Evolutionary conservation across 1,139 yeast genomes (phyloP).

Genomic region (Suhomyces maxii): DNA sequence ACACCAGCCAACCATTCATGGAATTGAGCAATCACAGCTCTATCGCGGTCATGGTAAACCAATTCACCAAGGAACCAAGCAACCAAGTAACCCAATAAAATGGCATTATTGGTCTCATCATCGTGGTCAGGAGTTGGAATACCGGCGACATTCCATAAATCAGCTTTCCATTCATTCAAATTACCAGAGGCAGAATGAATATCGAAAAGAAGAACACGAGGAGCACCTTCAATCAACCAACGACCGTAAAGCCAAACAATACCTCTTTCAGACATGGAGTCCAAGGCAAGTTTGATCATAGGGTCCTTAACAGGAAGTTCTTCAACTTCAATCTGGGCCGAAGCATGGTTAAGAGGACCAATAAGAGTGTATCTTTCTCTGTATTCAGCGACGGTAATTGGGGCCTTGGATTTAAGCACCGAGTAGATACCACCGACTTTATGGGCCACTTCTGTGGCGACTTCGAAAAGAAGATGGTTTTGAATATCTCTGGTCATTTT

Average conservation of each 20-base stretch:
- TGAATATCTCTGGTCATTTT: constrained; percentile 71
- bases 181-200: constrained; percentile 68
- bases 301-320: constrained; percentile 72
- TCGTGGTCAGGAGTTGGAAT: constrained; percentile 93
- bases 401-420: constrained; percentile 94
- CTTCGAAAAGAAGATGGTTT: constrained; percentile 86
- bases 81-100: constrained; percentile 85
- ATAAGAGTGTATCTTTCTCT: constrained; percentile 81
- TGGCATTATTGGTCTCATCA: constrained; percentile 86
- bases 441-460: constrained; percentile 97
- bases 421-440: constrained; percentile 98
- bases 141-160: constrained; percentile 87
- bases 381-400: constrained; percentile 93
- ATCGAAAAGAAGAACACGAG: constrained; percentile 86
- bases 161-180: constrained; percentile 91
- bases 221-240: constrained; percentile 98
- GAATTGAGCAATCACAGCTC: constrained; percentile 91
- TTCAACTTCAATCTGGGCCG: constrained; percentile 93
- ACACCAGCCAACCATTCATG: constrained; percentile 99
- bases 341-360: constrained; percentile 80
- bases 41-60: constrained; percentile 74
- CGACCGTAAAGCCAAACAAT: constrained; percentile 84
- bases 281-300: constrained; percentile 59
- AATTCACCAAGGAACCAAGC: constrained; percentile 98
- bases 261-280: constrained; percentile 79